Evolutionary conservation across 2,329 filamentous ascomycete species (phyloP).

Genomic region (Clarireedia hainanense): DNA sequence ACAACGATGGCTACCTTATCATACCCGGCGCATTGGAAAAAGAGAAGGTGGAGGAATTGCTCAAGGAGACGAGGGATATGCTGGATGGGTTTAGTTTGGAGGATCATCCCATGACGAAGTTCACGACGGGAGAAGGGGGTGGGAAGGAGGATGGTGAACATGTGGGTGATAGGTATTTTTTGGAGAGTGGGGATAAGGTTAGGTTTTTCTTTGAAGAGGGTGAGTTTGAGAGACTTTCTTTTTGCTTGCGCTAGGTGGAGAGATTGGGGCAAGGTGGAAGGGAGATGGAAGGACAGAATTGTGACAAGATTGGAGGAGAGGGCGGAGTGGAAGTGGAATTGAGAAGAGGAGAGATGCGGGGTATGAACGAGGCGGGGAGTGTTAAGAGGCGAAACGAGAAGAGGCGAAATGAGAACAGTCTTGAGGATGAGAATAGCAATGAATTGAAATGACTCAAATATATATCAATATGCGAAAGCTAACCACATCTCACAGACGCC

Average conservation of each 20-base stretch:
- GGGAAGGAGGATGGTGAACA: conserved; percentile 47
- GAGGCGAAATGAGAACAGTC: background rate
- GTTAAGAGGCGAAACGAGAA: background rate
- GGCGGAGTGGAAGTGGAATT: background rate
- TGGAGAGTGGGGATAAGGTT: conserved; percentile 81
- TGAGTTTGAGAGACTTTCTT: conserved; percentile 17
- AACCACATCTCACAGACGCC: conserved; percentile 48
- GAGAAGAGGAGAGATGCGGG: background rate
- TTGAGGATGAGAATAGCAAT: background rate
- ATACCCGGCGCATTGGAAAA: conserved; percentile 68
- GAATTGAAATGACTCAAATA: background rate
- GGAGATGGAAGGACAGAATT: no score
- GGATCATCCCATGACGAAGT: conserved; percentile 86
- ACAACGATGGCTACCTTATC: conserved; percentile 82
- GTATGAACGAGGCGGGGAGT: background rate
- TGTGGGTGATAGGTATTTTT: conserved; percentile 92
- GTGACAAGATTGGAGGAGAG: background rate
- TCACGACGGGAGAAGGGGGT: conserved; percentile 69
- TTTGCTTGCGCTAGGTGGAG: background rate
- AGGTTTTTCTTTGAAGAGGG: conserved; percentile 94
- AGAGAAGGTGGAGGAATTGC: conserved; percentile 57
- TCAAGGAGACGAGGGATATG: conserved; percentile 66
- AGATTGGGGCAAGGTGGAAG: no score
- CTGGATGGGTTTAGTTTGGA: conserved; percentile 70
- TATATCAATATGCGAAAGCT: background rate